Evolutionary conservation across 1,284 basidiomycete species (phyloP).

Genomic region (Sporisorium graminicola): DNA sequence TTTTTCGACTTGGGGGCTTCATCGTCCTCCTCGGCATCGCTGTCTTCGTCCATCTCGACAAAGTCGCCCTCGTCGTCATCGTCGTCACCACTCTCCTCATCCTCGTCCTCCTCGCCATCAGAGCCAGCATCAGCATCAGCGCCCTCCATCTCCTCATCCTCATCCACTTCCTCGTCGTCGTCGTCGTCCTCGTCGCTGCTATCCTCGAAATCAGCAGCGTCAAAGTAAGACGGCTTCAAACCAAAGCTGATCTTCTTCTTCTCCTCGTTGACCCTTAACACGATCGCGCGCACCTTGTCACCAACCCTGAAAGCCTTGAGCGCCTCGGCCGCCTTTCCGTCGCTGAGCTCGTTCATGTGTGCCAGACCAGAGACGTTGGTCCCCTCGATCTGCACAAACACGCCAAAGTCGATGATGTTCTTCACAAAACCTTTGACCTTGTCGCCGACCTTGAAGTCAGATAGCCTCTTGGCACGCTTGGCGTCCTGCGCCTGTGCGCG

Average conservation of each 20-base stretch:
- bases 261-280: constrained; percentile 79
- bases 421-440: constrained; percentile 69
- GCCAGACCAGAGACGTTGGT: constrained; percentile 89
- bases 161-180: constrained; percentile 26
- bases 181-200: constrained; percentile 72
- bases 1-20: constrained; percentile 29
- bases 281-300: constrained; percentile 84
- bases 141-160: constrained; percentile 50
- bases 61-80: constrained; percentile 37
- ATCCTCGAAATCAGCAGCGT: constrained; percentile 69
- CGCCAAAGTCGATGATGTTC: constrained; percentile 83
- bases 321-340: constrained; percentile 73
- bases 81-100: constrained; percentile 35
- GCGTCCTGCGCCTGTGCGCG: constrained; percentile 17
- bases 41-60: constrained; percentile 64
- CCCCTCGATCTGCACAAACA: constrained; percentile 88
- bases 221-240: constrained; percentile 89
- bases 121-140: constrained; percentile 53
- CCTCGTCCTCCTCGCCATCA: constrained; percentile 51
- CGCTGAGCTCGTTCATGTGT: constrained; percentile 76
- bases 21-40: constrained; percentile 34
- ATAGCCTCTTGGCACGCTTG: constrained; percentile 35
- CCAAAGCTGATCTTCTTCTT: constrained; percentile 87
- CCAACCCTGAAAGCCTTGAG: constrained; percentile 86
- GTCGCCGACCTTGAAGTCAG: constrained; percentile 67